These are phyloP conservation scores for Metschnikowia baotianmanensis DNA, from an alignment of 805 yeast species.

Conservation along the genomic window DNA sequence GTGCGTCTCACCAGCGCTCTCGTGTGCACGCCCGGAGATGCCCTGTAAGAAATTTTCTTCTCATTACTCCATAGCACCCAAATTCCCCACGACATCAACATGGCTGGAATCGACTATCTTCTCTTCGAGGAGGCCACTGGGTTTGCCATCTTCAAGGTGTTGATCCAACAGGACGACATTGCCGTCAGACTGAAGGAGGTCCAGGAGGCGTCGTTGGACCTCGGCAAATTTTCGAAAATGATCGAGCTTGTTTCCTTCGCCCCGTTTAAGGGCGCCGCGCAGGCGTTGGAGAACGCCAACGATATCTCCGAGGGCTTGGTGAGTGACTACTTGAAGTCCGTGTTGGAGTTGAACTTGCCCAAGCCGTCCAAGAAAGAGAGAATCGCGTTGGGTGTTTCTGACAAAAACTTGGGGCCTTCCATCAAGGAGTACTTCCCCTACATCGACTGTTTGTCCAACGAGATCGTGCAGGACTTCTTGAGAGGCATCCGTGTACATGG, in stretches of 20 bases:
- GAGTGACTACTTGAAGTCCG: slow-evolving; percentile 84
- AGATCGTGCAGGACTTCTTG: slow-evolving; percentile 88
- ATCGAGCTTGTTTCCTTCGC: slow-evolving; percentile 93
- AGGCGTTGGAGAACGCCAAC: slow-evolving; percentile 97
- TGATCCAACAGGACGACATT: slow-evolving; percentile 89
- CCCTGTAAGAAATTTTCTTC: slow-evolving; percentile 21
- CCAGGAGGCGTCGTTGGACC: slow-evolving; percentile 83
- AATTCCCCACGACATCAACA: slow-evolving; percentile 18
- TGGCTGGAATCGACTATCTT: slow-evolving; percentile 84
- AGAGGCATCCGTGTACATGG: slow-evolving; percentile 95
- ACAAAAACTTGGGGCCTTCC: slow-evolving; percentile 93
- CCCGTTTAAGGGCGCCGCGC: slow-evolving; percentile 99
- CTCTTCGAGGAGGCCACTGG: slow-evolving; percentile 99
- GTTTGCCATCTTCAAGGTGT: slow-evolving; percentile 92
- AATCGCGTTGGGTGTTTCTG: slow-evolving; percentile 82
- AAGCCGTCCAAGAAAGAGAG: slow-evolving; percentile 65
- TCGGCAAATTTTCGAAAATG: slow-evolving; percentile 85
- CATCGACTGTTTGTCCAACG: slow-evolving; percentile 87
- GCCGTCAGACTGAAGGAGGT: slow-evolving; percentile 92
- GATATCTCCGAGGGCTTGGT: slow-evolving; percentile 97
- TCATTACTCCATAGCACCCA: slow-evolving; percentile 7
- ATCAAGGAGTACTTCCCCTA: slow-evolving; percentile 87
- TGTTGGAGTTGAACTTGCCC: slow-evolving; percentile 90
- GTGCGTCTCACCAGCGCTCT: slow-evolving; percentile 10
- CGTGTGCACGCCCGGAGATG: slow-evolving; percentile 20